These are phyloP conservation scores for Xylaria nigripes DNA, from an alignment of 495 filamentous ascomycete genomes.

Conservation along the genomic window DNA sequence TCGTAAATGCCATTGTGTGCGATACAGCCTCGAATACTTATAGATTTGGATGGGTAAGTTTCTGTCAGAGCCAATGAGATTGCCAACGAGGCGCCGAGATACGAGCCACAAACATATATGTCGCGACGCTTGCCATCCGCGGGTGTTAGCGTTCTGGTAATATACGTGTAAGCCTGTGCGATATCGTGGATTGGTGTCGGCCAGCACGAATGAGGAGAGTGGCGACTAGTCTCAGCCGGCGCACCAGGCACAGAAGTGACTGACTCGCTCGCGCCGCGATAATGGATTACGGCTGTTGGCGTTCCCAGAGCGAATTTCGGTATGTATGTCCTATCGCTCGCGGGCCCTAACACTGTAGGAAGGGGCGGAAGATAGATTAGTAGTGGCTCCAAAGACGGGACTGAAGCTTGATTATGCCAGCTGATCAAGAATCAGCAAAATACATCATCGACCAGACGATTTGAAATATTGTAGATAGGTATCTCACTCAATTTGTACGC, in stretches of 20 bases:
- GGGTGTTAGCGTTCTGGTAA: constrained; percentile 28
- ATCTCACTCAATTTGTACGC: constrained; percentile 22
- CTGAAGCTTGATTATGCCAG: constrained; percentile 27
- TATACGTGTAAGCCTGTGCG: constrained; percentile 38
- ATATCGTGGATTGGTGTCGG: constrained; percentile 44
- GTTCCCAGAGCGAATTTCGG: constrained; percentile 27
- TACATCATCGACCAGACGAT: background rate
- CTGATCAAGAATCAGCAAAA: constrained; percentile 9
- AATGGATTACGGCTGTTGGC: constrained; percentile 35
- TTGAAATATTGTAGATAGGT: background rate
- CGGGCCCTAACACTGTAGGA: constrained; percentile 13
- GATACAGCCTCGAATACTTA: constrained; percentile 38
- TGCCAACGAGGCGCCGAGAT: constrained; percentile 43
- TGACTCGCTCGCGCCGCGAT: constrained; percentile 26
- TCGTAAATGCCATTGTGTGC: constrained; percentile 46
- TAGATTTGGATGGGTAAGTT: constrained; percentile 23
- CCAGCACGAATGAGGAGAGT: constrained; percentile 26
- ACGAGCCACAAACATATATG: constrained; percentile 42
- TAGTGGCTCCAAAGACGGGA: constrained; percentile 20
- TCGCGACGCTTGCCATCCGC: constrained; percentile 19
- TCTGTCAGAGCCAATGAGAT: constrained; percentile 43
- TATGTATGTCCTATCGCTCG: constrained; percentile 8
- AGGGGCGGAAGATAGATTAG: constrained; percentile 33
- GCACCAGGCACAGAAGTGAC: background rate
- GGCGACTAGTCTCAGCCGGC: too few relatives aligned